Evolutionary conservation across 345 rosid species (phyloP).

Genomic region (Eutrema japonicum): DNA sequence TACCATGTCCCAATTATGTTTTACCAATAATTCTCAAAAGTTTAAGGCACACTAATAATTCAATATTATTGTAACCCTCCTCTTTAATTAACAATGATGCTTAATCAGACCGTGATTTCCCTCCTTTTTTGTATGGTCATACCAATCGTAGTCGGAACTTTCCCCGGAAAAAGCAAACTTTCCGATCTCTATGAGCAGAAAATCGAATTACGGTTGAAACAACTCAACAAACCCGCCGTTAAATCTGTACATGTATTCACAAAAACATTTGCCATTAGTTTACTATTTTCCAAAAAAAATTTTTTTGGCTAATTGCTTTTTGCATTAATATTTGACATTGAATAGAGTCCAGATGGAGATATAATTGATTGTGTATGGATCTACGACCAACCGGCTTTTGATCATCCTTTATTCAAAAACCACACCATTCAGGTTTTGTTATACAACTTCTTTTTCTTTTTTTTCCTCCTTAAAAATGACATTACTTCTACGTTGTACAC

Average conservation of each 20-base stretch:
- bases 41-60: neutral
- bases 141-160: conserved; percentile 7
- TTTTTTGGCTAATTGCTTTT: neutral
- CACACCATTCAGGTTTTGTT: conserved; percentile 24
- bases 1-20: neutral
- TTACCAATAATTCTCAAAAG: too few relatives aligned
- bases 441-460: neutral
- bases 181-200: conserved; percentile 25
- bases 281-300: neutral
- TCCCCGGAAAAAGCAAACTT: neutral
- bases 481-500: neutral
- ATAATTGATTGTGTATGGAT: conserved; percentile 35
- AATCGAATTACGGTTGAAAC: conserved; percentile 56
- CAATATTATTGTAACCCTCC: neutral
- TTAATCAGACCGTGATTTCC: neutral
- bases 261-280: neutral
- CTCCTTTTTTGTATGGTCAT: neutral
- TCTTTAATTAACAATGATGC: neutral
- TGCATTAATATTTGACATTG: neutral
- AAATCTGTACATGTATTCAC: conserved; percentile 56
- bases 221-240: conserved; percentile 63
- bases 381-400: conserved; percentile 24
- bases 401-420: conserved; percentile 12
- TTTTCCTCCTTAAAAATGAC: neutral
- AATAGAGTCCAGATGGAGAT: conserved; percentile 41